Evolutionary conservation across 345 rosid genomes (phyloP).

Genomic region (Ceriops decandra): DNA sequence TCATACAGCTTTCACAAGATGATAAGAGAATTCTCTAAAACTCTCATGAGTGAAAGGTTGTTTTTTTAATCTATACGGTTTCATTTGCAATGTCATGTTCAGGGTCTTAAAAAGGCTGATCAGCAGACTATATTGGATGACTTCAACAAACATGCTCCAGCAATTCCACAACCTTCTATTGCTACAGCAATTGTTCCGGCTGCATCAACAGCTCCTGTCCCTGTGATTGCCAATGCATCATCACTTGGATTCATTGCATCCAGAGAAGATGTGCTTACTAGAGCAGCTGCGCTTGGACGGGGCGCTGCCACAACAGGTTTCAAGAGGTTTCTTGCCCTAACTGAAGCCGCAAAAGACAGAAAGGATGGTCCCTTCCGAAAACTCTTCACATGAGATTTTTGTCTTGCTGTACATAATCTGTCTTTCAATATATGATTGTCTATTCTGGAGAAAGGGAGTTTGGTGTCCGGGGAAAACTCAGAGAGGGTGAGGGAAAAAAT

Average conservation of each 20-base stretch:
- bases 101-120: slow-evolving; percentile 90
- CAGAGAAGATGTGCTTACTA: slow-evolving; percentile 82
- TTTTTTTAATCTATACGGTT: neutral
- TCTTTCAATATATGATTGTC: neutral
- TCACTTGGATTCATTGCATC: slow-evolving; percentile 71
- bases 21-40: too few relatives aligned
- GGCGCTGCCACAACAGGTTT: slow-evolving; percentile 98
- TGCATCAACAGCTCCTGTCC: slow-evolving; percentile 38
- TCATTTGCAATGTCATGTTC: slow-evolving; percentile 17
- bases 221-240: slow-evolving; percentile 38
- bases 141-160: slow-evolving; percentile 81
- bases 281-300: slow-evolving; percentile 97
- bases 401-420: neutral
- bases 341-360: slow-evolving; percentile 96
- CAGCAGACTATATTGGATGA: slow-evolving; percentile 86
- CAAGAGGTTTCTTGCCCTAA: slow-evolving; percentile 96
- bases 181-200: slow-evolving; percentile 37
- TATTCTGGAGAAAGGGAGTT: too few relatives aligned
- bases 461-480: too few relatives aligned
- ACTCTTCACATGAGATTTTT: slow-evolving; percentile 61
- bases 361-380: slow-evolving; percentile 95
- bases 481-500: too few relatives aligned
- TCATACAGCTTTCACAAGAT: too few relatives aligned
- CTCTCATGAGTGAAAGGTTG: neutral
- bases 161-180: slow-evolving; percentile 32